Evolutionary conservation across 306 rosid genomes (phyloP), one percentile per base, ranked within the genome.

Genomic region (Quercus gilva): DNA sequence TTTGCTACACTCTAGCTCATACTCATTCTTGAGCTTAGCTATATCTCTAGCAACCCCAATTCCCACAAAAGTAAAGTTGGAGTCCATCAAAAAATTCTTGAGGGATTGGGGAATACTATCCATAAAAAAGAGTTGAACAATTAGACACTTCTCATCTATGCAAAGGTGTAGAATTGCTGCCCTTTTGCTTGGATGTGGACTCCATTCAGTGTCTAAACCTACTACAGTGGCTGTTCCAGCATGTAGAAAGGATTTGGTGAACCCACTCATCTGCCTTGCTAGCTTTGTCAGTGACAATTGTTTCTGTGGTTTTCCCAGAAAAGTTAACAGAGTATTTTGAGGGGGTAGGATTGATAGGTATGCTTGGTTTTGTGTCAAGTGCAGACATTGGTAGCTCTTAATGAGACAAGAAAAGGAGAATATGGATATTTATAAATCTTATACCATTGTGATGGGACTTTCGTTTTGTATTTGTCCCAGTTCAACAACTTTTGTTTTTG

Each of bases 131-230:
- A 81, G 2, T 28, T 80, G 85, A 20, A 84, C 18, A 20, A 84
- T 84, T 4, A 80, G 4, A 21, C 87, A 84, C 59, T 51, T 77
- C 11, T 77, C 57, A 18, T 80, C 80, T 6, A 69, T 41, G 15
- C 87, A 84, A 0, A 81, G 37, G 7, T 84, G 85, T 0, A 84
- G 35, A 20, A 77, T 74, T 5, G 87, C 85, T 0, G 69, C 70
- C 74, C 74, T 77, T 21, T n/a, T 20, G 8, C 63, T 57, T 10
- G 63, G 45, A 45, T 45, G 52, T 45, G 14, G 52, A 12, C 43
- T 15, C 21, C 43, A 17, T 13, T 29, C 72, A 18, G 72, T 29
- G 20, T 28, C 72, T 5, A 28, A n/a, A 25, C 63, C 45, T 33
- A 28, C 43, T 33, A 26, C 72, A 31, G 45, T 67, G 49, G 72